A percentile compares a stretch with the other conserved stretches of the same genome.
phyloP scores from a whole-genome alignment of 176 grass and related monocot species.

The Pontederia paniculata region DNA sequence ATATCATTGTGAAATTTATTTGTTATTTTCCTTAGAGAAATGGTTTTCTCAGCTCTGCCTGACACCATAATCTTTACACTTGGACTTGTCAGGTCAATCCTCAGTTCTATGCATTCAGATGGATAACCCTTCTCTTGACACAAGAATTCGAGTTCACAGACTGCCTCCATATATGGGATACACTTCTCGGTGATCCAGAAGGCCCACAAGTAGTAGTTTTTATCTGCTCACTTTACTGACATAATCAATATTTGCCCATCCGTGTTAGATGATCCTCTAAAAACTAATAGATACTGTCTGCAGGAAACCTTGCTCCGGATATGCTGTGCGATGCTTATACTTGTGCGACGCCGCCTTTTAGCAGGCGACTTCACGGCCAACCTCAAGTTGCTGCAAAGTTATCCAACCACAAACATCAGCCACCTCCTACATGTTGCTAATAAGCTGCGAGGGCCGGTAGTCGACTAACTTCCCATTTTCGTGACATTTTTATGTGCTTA shows the following conservation, averaged over 20 bases:
- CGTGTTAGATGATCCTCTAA: not conserved
- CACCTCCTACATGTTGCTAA: slow-evolving; percentile 86
- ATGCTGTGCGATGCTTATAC: slow-evolving; percentile 96
- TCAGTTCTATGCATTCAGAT: slow-evolving; percentile 97
- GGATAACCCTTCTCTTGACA: slow-evolving; percentile 88
- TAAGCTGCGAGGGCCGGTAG: slow-evolving; percentile 56
- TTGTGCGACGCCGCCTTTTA: slow-evolving; percentile 77
- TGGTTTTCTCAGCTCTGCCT: not conserved
- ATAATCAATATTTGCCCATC: not conserved
- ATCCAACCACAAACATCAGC: slow-evolving; percentile 63
- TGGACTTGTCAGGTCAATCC: slow-evolving; percentile 61
- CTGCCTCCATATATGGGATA: slow-evolving; percentile 77
- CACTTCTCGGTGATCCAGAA: slow-evolving; percentile 67
- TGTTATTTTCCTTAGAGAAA: too few relatives aligned
- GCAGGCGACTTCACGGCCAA: slow-evolving; percentile 97
- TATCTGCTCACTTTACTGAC: not conserved
- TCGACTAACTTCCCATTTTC: slow-evolving; percentile 22
- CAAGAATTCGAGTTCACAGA: slow-evolving; percentile 85
- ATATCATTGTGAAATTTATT: too few relatives aligned
- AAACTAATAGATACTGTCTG: not conserved
- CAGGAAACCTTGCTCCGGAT: slow-evolving; percentile 72
- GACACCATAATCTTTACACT: not conserved
- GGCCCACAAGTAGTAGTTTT: slow-evolving; percentile 48
- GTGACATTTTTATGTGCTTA: not conserved
- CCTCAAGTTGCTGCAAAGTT: slow-evolving; percentile 94